Evolutionary conservation across 1,284 basidiomycete species (phyloP).

Genomic region (Microbotryum intermedium): DNA sequence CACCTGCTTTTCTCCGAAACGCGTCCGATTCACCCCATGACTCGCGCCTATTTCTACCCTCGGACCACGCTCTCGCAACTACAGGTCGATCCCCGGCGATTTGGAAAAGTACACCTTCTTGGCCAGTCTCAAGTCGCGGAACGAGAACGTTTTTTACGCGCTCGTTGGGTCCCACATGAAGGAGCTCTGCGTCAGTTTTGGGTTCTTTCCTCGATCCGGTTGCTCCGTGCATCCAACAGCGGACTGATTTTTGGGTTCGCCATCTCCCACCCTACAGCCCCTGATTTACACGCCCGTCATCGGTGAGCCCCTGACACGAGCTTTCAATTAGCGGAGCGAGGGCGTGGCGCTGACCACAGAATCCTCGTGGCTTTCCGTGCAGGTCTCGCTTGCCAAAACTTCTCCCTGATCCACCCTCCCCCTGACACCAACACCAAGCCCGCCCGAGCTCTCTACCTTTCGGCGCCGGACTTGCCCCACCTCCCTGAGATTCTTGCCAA

Average conservation of each 20-base stretch:
- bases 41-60: background rate
- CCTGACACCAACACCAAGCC: slow-evolving; percentile 7
- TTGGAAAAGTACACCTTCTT: slow-evolving; percentile 73
- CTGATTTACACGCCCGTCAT: slow-evolving; percentile 89
- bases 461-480: slow-evolving; percentile 71
- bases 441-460: slow-evolving; percentile 50
- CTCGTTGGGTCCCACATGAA: slow-evolving; percentile 52
- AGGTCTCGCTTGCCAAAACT: slow-evolving; percentile 27
- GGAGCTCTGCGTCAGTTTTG: slow-evolving; percentile 36
- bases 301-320: slow-evolving; percentile 68
- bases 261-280: slow-evolving; percentile 57
- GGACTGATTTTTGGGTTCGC: background rate
- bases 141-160: slow-evolving; percentile 62
- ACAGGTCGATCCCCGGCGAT: slow-evolving; percentile 11
- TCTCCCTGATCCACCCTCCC: slow-evolving; percentile 26
- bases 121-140: slow-evolving; percentile 59
- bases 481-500: slow-evolving; percentile 39
- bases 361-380: slow-evolving; percentile 35
- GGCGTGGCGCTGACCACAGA: too few relatives aligned
- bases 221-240: background rate
- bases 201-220: too few relatives aligned
- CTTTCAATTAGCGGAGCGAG: too few relatives aligned
- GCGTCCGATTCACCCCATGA: background rate
- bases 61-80: background rate
- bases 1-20: background rate